phyloP scores from a whole-genome alignment of 2,329 filamentous ascomycete genomes.

The Mycosphaerella sp. region DNA sequence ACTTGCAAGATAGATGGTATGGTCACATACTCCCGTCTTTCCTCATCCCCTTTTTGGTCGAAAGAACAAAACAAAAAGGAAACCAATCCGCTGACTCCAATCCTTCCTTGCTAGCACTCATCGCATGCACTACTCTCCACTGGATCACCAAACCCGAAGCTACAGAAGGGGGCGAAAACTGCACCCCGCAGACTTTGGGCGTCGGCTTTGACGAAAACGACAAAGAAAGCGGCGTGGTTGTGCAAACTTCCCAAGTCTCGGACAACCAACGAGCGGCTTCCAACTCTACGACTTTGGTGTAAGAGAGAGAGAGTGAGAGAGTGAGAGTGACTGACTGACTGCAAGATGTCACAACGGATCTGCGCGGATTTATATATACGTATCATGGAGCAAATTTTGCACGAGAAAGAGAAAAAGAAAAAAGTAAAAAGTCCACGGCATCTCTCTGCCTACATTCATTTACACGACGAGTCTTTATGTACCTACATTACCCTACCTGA shows the following conservation, averaged over 20 bases:
- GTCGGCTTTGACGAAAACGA: slow-evolving; percentile 12
- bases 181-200: slow-evolving; percentile 12
- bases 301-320: slow-evolving; percentile 2
- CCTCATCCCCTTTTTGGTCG: too few species aligned
- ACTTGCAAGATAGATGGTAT: slow-evolving; percentile 22
- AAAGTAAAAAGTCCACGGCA: too few species aligned
- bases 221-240: slow-evolving; percentile 10
- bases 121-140: slow-evolving; percentile 14
- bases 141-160: slow-evolving; percentile 17
- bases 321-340: too few species aligned
- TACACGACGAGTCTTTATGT: too few species aligned
- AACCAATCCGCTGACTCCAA: slow-evolving; percentile 1
- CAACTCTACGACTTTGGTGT: neutral
- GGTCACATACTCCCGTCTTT: neutral
- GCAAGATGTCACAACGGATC: too few species aligned
- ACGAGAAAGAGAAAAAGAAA: too few species aligned
- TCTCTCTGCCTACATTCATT: too few species aligned
- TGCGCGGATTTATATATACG: too few species aligned
- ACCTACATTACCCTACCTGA: too few species aligned
- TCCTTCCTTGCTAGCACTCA: slow-evolving; percentile 7
- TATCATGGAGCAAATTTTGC: too few species aligned
- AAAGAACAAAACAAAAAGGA: too few species aligned
- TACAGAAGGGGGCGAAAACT: slow-evolving; percentile 8
- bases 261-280: neutral
- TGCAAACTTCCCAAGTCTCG: neutral